These are phyloP conservation scores for Aspergillus steynii DNA, from an alignment of 495 filamentous ascomycete species.

Conservation along the genomic window DNA sequence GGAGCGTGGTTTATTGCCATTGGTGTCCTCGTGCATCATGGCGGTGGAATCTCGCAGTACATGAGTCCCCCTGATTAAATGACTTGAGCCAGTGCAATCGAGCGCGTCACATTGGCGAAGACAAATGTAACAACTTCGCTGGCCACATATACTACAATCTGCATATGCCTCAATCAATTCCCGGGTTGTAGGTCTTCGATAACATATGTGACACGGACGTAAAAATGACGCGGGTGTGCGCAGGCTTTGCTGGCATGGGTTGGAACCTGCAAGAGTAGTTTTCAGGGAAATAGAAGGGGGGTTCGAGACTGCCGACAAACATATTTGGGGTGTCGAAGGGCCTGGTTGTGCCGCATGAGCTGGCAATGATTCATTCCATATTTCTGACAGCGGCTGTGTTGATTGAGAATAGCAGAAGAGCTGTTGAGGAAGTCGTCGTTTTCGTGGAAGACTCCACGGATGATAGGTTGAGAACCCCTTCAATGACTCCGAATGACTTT, in stretches of 20 bases:
- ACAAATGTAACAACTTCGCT: conserved; percentile 54
- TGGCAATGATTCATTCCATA: conserved; percentile 16
- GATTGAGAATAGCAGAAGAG: conserved; percentile 10
- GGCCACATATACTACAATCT: conserved; percentile 49
- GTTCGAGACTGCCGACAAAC: conserved; percentile 20
- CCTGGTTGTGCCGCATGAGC: conserved; percentile 14
- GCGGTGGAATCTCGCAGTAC: conserved; percentile 7
- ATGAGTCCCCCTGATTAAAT: background rate
- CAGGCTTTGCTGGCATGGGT: conserved; percentile 16
- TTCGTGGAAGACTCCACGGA: conserved; percentile 35
- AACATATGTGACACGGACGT: conserved; percentile 53
- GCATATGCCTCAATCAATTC: conserved; percentile 51
- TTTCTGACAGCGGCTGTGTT: conserved; percentile 4
- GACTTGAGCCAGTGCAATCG: conserved; percentile 24
- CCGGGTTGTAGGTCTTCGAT: conserved; percentile 47
- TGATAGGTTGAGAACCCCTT: conserved; percentile 23
- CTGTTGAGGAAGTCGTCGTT: conserved; percentile 36
- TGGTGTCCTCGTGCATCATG: conserved; percentile 9
- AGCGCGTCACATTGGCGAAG: conserved; percentile 47
- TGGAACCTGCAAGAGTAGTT: conserved; percentile 28
- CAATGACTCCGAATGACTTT: conserved; percentile 23
- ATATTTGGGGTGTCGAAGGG: conserved; percentile 28
- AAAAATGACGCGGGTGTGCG: conserved; percentile 34
- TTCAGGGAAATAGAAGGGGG: conserved; percentile 42
- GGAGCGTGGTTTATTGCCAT: background rate